A percentile compares a stretch with the other conserved stretches of the same genome.
Conservation (phyloP, 208 protist species). For the Tritrichomonas musculus region DNA sequence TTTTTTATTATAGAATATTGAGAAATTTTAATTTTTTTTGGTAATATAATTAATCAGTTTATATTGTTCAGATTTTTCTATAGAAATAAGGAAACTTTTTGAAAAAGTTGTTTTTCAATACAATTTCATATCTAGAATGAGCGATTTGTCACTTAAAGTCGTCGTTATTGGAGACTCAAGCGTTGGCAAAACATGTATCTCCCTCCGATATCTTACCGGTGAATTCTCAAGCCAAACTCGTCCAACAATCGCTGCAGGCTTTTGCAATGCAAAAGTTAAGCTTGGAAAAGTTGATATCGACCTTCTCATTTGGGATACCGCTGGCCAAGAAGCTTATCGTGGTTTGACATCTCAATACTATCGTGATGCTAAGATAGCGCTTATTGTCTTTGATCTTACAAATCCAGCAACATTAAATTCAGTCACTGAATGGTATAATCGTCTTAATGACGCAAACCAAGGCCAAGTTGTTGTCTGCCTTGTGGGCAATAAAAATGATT, state of each 20-base stretch:
- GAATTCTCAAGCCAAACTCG: constrained; percentile 21
- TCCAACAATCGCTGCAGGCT: constrained; percentile 25
- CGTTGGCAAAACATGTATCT: constrained; percentile 11
- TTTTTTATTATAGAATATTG: too few relatives aligned
- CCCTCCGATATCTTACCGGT: neutral
- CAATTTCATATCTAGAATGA: too few relatives aligned
- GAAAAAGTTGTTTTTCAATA: too few relatives aligned
- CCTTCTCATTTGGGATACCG: constrained; percentile 28
- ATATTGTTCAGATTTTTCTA: too few relatives aligned
- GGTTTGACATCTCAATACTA: constrained; percentile 18
- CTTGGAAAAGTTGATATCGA: constrained; percentile 19
- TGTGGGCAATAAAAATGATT: constrained; percentile 10
- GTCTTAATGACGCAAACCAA: neutral
- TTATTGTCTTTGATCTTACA: constrained; percentile 27
- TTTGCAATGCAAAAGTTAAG: constrained; percentile 31
- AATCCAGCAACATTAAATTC: constrained; percentile 27
- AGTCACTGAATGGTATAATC: neutral
- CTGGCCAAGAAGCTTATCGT: constrained; percentile 21
- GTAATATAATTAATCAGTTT: too few relatives aligned
- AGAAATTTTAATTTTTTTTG: too few relatives aligned
- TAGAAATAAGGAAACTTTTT: too few relatives aligned
- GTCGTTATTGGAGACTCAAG: constrained; percentile 26
- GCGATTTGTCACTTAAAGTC: neutral
- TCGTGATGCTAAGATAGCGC: neutral
- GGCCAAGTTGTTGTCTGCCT: neutral